These are phyloP conservation scores for Sporisorium graminicola DNA, from an alignment of 1,284 basidiomycete species.

Conservation along the genomic window DNA sequence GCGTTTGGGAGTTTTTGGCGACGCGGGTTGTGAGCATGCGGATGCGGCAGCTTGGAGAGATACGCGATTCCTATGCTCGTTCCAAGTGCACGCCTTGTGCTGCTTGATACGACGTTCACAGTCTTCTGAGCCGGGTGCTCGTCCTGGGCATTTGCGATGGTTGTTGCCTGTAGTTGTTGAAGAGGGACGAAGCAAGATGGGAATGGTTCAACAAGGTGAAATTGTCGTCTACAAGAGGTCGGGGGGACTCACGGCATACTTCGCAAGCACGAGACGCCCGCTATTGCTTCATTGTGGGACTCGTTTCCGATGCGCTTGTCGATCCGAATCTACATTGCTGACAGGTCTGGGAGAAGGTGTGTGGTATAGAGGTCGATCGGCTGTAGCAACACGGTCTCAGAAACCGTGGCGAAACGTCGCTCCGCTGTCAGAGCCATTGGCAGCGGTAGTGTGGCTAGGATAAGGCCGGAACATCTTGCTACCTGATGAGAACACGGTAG, in stretches of 20 bases:
- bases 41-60: constrained; percentile 7
- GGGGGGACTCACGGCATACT: constrained; percentile 30
- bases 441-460: not conserved
- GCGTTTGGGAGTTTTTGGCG: not conserved
- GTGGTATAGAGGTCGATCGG: constrained; percentile 18
- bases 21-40: no score
- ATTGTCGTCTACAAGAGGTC: not conserved
- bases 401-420: not conserved
- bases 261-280: constrained; percentile 33
- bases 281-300: constrained; percentile 7
- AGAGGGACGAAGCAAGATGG: not conserved
- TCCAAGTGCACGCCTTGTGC: constrained; percentile 27
- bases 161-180: constrained; percentile 16
- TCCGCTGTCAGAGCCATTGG: not conserved
- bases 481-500: not conserved
- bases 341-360: not conserved
- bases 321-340: not conserved
- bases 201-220: not conserved
- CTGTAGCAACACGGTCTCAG: constrained; percentile 3
- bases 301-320: not conserved
- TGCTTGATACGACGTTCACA: constrained; percentile 21
- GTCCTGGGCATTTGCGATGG: constrained; percentile 43
- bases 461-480: not conserved
- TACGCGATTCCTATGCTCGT: not conserved
- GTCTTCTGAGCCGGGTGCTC: constrained; percentile 5